Conservation (phyloP, 2,329 filamentous ascomycete genomes). For the Colletotrichum caudatum region DNA sequence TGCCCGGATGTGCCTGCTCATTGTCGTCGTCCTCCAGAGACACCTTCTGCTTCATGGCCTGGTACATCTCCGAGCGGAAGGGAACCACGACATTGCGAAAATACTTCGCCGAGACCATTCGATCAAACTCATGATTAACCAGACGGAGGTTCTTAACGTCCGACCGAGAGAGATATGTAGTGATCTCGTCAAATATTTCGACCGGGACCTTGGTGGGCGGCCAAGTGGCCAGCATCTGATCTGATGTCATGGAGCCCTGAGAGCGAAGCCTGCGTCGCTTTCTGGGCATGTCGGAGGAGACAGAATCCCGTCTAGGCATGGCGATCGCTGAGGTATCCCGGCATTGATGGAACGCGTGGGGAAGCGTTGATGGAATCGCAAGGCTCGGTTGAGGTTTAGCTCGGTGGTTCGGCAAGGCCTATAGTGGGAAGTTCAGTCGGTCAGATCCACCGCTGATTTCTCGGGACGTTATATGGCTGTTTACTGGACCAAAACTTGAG, state of each 20-base stretch:
- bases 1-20: conserved; percentile 42
- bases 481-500: neutral
- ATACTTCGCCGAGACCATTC: conserved; percentile 66
- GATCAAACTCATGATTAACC: conserved; percentile 69
- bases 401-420: neutral
- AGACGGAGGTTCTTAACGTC: conserved; percentile 72
- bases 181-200: conserved; percentile 72
- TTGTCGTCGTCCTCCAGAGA: conserved; percentile 6
- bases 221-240: conserved; percentile 45
- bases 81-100: conserved; percentile 74
- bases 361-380: conserved; percentile 4
- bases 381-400: neutral
- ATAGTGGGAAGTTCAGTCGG: neutral
- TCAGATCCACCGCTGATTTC: neutral
- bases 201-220: conserved; percentile 61
- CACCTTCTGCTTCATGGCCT: conserved; percentile 45
- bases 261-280: conserved; percentile 34
- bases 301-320: conserved; percentile 26
- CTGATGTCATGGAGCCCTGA: conserved; percentile 27
- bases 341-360: conserved; percentile 18
- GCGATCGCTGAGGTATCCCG: conserved; percentile 9
- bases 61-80: conserved; percentile 74
- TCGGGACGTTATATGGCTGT: neutral
- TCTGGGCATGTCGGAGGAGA: conserved; percentile 14
- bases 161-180: conserved; percentile 64